Evolutionary conservation across 768 basidiomycete genomes (phyloP), one percentile per base, ranked within the genome.

Genomic region (Rhizopogon roseolus): DNA sequence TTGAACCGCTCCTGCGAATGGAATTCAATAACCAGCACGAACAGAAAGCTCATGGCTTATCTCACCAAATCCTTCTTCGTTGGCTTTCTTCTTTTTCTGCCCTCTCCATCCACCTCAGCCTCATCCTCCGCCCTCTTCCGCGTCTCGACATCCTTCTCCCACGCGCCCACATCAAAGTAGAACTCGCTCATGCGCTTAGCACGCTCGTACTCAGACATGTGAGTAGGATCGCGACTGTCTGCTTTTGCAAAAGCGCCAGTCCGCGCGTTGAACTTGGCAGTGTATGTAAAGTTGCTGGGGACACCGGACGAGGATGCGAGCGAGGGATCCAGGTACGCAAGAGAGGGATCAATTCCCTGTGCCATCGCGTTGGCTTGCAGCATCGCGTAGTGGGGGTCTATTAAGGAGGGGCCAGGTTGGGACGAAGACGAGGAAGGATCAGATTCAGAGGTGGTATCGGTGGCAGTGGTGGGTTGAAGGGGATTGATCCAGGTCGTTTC

Each of bases 401-500:
- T 53, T 42, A 17, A 71, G 55, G 42, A 62, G 34, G 50, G 60
- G 49, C 59, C 49, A 32, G 57, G 52, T 57, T 59, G 50, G 41
- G 39, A 54, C n/a, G 56, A 56, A 32, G 65, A 60, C 27, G 57
- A 60, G 46, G 59, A 65, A 28, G 61, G 59, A 48, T 61, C 54
- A 29, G 57, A 29, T 53, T 66, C 53, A 41, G 70, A 56, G 36
- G 71, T 51, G 17, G 67, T 54, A 3, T 22, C 22, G 17, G 70
- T 53, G 38, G 70, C 55, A 37, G 71, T 50, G 17, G 67, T 54
- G 16, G 70, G 70, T 41, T 80, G 73, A 39, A 93, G 74, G 9
- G 90, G 90, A 62, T 93, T 93, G 28, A 73, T 72, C 91, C 91
- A 93, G 2, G 90, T 93, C 16, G 90, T 93, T 71, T 92, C 82